Percentiles rank a stretch among this genome's conserved stretches.
phyloP scores from a whole-genome alignment of 345 rosid species.

The Brassica rapa region DNA sequence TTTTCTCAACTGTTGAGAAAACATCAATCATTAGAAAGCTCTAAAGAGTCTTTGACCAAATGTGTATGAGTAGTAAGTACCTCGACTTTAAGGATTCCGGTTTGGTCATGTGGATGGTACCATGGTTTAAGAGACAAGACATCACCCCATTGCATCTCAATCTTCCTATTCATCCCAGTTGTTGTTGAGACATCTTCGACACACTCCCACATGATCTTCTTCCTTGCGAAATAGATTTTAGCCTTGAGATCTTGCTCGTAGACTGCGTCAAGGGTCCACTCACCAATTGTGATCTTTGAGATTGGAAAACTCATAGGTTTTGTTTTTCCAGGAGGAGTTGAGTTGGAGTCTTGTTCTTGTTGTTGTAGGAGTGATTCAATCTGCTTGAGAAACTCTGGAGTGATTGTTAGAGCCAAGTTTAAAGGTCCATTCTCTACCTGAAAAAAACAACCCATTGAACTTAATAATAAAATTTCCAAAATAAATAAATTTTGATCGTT shows the following conservation, averaged over 20 bases:
- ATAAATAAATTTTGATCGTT: neutral
- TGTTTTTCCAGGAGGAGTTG: neutral
- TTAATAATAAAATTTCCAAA: too few relatives aligned
- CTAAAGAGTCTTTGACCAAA: neutral
- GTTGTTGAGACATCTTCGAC: conserved; percentile 9
- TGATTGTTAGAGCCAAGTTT: neutral
- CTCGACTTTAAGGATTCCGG: conserved; percentile 42
- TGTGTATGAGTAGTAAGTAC: conserved; percentile 18
- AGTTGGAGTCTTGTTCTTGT: neutral
- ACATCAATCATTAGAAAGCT: neutral
- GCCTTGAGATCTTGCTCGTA: conserved; percentile 49
- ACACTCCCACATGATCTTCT: conserved; percentile 66
- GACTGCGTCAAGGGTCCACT: neutral
- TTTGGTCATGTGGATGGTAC: neutral
- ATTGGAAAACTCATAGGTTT: conserved; percentile 19
- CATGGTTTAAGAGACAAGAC: conserved; percentile 24
- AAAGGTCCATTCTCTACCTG: neutral
- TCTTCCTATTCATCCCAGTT: conserved; percentile 35
- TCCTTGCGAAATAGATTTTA: conserved; percentile 58
- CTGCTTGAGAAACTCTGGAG: neutral
- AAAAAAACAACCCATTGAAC: neutral
- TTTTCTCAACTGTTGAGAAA: conserved; percentile 38
- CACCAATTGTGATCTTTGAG: conserved; percentile 11
- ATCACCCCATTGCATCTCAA: conserved; percentile 46
- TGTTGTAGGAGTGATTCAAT: neutral